Evolutionary conservation across 1,284 basidiomycete genomes (phyloP).

Genomic region (Laetiporus sulphureus): DNA sequence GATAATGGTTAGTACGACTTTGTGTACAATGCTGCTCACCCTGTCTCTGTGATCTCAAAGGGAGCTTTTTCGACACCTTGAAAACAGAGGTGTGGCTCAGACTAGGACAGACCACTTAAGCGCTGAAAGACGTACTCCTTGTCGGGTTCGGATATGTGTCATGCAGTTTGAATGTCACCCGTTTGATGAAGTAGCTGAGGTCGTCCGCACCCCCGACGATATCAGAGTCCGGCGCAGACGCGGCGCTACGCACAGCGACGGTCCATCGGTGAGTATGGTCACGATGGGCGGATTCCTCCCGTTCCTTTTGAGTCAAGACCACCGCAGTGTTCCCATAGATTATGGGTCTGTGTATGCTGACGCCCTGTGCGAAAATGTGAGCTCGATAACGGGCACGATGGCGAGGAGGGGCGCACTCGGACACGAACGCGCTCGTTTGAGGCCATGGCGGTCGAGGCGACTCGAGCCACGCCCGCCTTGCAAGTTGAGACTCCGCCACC

Average conservation of each 20-base stretch:
- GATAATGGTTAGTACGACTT: not conserved
- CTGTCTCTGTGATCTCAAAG: constrained; percentile 93
- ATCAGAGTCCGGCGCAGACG: constrained; percentile 55
- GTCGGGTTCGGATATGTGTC: constrained; percentile 93
- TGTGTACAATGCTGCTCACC: constrained; percentile 49
- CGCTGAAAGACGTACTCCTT: constrained; percentile 64
- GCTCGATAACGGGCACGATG: constrained; percentile 4
- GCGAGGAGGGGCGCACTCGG: constrained; percentile 42
- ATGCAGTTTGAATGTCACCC: constrained; percentile 96
- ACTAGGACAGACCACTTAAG: constrained; percentile 1
- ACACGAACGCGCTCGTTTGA: constrained; percentile 68
- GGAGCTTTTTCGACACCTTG: constrained; percentile 89
- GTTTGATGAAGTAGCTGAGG: constrained; percentile 83
- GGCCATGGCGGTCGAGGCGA: constrained; percentile 22
- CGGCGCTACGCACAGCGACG: constrained; percentile 82
- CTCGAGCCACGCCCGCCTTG: constrained; percentile 21
- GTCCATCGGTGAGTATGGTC: constrained; percentile 98
- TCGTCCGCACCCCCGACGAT: constrained; percentile 87
- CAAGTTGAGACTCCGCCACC: constrained; percentile 23
- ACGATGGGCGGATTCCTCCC: constrained; percentile 43
- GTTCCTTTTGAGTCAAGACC: constrained; percentile 75
- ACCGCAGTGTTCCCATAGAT: constrained; percentile 96
- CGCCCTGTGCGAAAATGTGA: constrained; percentile 48
- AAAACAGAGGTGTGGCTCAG: not conserved
- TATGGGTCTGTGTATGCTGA: constrained; percentile 86